These are phyloP conservation scores for Beauveria australis DNA, from an alignment of 2,329 filamentous ascomycete genomes.

Conservation along the genomic window DNA sequence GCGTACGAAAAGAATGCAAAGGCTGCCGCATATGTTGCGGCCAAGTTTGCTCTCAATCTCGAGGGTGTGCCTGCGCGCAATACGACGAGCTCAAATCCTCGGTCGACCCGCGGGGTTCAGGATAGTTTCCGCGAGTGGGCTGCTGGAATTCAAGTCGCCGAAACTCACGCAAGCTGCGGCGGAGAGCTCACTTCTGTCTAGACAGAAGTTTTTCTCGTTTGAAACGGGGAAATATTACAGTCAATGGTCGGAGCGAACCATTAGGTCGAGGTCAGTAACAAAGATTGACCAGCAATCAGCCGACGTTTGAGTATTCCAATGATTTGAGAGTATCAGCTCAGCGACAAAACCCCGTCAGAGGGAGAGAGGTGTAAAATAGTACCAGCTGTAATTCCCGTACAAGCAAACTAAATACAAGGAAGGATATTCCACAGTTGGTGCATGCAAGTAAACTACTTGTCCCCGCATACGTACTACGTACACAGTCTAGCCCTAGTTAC, in stretches of 20 bases:
- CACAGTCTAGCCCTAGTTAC: too few relatives aligned
- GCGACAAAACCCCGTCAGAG: too few relatives aligned
- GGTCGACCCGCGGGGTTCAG: constrained; percentile 18
- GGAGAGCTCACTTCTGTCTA: constrained; percentile 15
- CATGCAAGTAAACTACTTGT: too few relatives aligned
- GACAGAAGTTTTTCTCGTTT: neutral
- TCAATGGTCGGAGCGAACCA: neutral
- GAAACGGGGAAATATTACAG: neutral
- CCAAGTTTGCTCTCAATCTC: constrained; percentile 29
- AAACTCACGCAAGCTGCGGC: constrained; percentile 23
- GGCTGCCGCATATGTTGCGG: constrained; percentile 43
- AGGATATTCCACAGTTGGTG: too few relatives aligned
- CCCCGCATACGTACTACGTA: too few relatives aligned
- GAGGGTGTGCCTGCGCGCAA: constrained; percentile 26
- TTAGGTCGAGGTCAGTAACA: neutral
- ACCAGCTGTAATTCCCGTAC: too few relatives aligned
- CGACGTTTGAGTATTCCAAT: neutral
- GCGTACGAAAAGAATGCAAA: constrained; percentile 31
- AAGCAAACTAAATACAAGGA: too few relatives aligned
- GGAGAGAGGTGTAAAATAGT: too few relatives aligned
- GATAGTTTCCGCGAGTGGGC: constrained; percentile 20
- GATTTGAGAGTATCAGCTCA: too few relatives aligned
- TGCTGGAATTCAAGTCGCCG: constrained; percentile 17
- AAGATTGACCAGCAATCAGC: neutral
- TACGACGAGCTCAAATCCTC: constrained; percentile 21